A percentile compares a stretch with the other conserved stretches of the same genome.
phyloP scores from a whole-genome alignment of 352 stramenopile species.

The Phytophthora hybrid region DNA sequence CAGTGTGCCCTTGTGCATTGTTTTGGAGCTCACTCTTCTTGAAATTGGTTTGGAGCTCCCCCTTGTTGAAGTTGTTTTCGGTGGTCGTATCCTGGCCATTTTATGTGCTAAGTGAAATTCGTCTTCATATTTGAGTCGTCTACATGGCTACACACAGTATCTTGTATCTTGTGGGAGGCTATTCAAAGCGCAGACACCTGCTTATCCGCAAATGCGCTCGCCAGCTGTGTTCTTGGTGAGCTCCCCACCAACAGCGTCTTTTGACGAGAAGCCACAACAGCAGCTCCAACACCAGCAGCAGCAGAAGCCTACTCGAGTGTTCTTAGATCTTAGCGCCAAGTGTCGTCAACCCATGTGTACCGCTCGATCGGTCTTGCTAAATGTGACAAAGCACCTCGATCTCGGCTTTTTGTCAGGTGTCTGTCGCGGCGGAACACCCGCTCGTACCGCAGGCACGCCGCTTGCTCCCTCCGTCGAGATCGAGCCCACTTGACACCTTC shows the following conservation, averaged over 20 bases:
- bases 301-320: conserved; percentile 6
- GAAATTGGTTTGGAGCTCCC: no score
- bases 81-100: no score
- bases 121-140: no score
- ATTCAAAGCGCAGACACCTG: conserved; percentile 9
- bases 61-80: no score
- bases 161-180: no score
- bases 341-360: not conserved
- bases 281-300: conserved; percentile 2
- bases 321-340: conserved; percentile 3
- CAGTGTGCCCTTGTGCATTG: no score
- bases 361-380: not conserved
- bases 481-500: not conserved
- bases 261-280: not conserved
- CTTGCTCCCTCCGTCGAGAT: not conserved
- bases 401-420: not conserved
- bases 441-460: not conserved
- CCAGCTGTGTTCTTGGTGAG: conserved; percentile 1
- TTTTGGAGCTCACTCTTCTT: no score
- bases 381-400: not conserved
- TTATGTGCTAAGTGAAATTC: no score
- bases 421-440: no score
- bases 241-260: conserved; percentile 2
- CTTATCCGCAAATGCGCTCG: conserved; percentile 6
- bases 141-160: no score